These are phyloP conservation scores for Fusarium sp. DNA, from an alignment of 2,329 filamentous ascomycete genomes.

Conservation along the genomic window DNA sequence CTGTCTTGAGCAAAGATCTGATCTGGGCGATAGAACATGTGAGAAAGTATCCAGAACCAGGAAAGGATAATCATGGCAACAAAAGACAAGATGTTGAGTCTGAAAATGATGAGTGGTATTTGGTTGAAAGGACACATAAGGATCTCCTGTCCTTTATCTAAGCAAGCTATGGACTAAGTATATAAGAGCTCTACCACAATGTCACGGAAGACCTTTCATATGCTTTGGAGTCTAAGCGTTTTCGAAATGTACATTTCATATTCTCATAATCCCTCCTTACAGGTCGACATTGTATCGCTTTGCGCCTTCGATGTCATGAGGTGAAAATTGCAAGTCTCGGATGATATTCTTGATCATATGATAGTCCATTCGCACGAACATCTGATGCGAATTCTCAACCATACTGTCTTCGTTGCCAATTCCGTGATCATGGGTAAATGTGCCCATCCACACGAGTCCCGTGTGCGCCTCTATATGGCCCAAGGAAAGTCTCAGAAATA, in stretches of 20 bases:
- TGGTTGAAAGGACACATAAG: constrained; percentile 10
- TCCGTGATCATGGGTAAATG: not conserved
- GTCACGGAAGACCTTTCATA: not conserved
- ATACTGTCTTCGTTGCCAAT: not conserved
- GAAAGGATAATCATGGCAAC: constrained; percentile 17
- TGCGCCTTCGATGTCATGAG: not conserved
- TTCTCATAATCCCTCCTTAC: not conserved
- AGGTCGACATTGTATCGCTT: not conserved
- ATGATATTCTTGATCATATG: not conserved
- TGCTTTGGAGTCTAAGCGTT: not conserved
- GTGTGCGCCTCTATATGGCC: not conserved
- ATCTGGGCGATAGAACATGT: constrained; percentile 63
- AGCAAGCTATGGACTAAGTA: not conserved
- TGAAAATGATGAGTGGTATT: constrained; percentile 20
- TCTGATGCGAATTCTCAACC: not conserved
- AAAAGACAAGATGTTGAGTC: not conserved
- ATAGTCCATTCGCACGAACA: accelerated
- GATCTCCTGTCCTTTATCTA: constrained; percentile 15
- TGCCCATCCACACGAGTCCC: not conserved
- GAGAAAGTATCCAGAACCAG: constrained; percentile 60
- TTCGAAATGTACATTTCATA: too few relatives aligned
- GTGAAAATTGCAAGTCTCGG: not conserved
- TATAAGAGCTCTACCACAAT: not conserved
- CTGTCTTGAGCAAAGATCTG: constrained; percentile 57
- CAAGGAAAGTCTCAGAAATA: not conserved